A percentile compares a stretch with the other conserved stretches of the same genome.
Conservation (phyloP, 2,329 filamentous ascomycete species). For the Sporothrix luriei region DNA sequence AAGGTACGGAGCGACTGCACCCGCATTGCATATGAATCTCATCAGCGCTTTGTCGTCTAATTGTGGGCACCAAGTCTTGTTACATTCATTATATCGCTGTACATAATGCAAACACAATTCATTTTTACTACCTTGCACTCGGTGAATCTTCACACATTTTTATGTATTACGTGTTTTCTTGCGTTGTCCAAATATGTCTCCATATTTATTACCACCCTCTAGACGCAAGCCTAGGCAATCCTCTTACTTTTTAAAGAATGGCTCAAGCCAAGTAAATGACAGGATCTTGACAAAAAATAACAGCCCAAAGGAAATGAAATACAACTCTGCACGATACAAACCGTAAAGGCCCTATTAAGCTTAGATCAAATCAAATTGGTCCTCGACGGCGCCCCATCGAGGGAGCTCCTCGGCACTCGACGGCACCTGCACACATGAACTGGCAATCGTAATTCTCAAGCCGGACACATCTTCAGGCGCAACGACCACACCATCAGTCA, state of each 20-base stretch:
- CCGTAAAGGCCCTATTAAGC: neutral
- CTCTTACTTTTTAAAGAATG: too few species aligned
- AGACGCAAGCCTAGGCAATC: neutral
- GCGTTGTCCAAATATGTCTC: neutral
- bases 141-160: neutral
- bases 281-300: too few species aligned
- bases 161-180: neutral
- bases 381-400: constrained; percentile 42
- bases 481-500: constrained; percentile 40
- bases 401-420: constrained; percentile 44
- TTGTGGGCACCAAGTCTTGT: neutral
- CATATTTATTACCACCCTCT: neutral
- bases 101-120: neutral
- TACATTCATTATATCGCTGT: neutral
- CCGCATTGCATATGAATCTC: neutral
- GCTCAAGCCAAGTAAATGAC: neutral
- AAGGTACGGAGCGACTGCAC: constrained; percentile 1
- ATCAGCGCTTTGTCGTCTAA: neutral
- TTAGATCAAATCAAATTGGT: constrained; percentile 37
- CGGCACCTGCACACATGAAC: constrained; percentile 45
- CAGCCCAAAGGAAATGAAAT: neutral
- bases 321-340: neutral
- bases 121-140: neutral
- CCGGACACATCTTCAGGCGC: constrained; percentile 41
- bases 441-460: constrained; percentile 45